Evolutionary conservation across 495 filamentous ascomycete genomes (phyloP).

Genomic region (Neurospora sp.): DNA sequence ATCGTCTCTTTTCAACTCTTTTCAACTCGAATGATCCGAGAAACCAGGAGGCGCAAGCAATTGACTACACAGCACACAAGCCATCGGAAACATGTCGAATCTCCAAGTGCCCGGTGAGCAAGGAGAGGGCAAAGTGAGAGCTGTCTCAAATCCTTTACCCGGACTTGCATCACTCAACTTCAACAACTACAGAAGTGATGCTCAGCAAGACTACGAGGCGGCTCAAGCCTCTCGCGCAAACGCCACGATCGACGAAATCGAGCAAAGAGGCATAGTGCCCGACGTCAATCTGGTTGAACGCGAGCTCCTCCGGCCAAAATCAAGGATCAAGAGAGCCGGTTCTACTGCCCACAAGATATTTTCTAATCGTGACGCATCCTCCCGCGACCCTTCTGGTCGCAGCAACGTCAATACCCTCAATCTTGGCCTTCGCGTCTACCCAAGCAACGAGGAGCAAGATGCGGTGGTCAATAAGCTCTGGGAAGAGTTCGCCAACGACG

Average conservation of each 20-base stretch:
- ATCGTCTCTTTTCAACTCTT: not conserved
- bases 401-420: not conserved
- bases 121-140: not conserved
- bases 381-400: not conserved
- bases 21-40: not conserved
- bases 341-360: constrained; percentile 1
- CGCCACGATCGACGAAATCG: constrained; percentile 14
- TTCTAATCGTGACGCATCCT: not conserved
- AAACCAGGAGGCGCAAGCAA: not conserved
- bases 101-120: not conserved
- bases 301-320: not conserved
- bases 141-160: not conserved
- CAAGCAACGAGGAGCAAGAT: constrained; percentile 1
- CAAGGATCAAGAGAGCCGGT: not conserved
- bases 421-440: not conserved
- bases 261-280: constrained; percentile 15
- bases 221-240: constrained; percentile 5
- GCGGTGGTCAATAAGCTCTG: not conserved
- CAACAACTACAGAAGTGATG: not conserved
- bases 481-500: not conserved
- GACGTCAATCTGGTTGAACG: constrained; percentile 4
- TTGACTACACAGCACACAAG: not conserved
- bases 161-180: not conserved
- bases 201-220: constrained; percentile 2
- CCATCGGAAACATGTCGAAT: not conserved